phyloP scores from a whole-genome alignment of 495 filamentous ascomycete genomes.

The Penicillium simplicissimum region DNA sequence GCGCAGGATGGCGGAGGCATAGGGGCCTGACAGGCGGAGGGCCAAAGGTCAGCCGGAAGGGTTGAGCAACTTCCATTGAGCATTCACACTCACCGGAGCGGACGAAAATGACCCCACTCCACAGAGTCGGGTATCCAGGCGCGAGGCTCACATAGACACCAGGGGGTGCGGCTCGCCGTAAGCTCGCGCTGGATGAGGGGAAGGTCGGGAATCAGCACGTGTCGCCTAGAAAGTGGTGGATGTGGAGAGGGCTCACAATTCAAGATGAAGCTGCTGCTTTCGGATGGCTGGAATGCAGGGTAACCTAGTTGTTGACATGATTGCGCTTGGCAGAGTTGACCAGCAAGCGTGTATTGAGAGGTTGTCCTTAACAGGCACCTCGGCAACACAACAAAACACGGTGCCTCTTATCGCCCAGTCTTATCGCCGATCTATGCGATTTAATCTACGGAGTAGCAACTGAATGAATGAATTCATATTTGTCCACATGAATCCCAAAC shows the following conservation, averaged over 20 bases:
- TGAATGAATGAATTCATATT: too few species aligned
- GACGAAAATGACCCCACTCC: constrained; percentile 89
- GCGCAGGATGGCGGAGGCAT: constrained; percentile 81
- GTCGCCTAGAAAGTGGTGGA: not conserved
- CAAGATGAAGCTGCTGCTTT: constrained; percentile 71
- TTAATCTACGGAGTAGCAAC: too few species aligned
- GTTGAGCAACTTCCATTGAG: not conserved
- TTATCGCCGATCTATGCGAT: constrained; percentile 4
- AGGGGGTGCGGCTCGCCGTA: constrained; percentile 77
- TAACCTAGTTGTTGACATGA: constrained; percentile 45
- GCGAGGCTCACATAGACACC: constrained; percentile 84
- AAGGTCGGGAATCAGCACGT: constrained; percentile 2
- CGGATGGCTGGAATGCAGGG: constrained; percentile 48
- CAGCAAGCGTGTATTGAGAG: not conserved
- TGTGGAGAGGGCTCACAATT: constrained; percentile 61
- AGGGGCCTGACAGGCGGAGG: constrained; percentile 66
- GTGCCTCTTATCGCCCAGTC: not conserved
- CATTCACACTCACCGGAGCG: constrained; percentile 64
- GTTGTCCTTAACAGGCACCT: not conserved
- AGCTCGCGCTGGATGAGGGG: constrained; percentile 60
- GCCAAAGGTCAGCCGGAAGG: not conserved
- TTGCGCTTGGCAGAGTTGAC: not conserved
- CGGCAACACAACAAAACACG: not conserved
- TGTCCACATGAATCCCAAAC: not conserved
- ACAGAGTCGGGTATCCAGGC: constrained; percentile 75